Evolutionary conservation across 768 basidiomycete species (phyloP).

Genomic region (Scleroderma bovista): DNA sequence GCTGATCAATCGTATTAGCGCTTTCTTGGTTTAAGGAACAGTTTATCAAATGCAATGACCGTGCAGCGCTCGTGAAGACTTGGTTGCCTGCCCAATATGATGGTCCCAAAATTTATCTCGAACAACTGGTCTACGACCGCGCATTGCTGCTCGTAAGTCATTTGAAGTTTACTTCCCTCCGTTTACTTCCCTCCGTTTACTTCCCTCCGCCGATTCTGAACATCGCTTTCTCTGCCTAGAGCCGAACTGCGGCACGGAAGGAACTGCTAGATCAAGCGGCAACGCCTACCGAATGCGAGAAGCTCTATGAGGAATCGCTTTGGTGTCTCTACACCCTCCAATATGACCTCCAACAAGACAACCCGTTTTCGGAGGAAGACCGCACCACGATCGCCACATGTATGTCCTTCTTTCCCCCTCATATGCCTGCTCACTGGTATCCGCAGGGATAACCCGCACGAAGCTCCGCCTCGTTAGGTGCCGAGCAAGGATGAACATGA

Average conservation of each 20-base stretch:
- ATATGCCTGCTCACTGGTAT: conserved; percentile 2
- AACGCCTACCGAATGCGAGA: conserved; percentile 81
- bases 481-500: conserved; percentile 73
- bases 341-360: conserved; percentile 81
- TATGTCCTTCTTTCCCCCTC: conserved; percentile 28
- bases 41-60: conserved; percentile 92
- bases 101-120: conserved; percentile 78
- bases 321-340: conserved; percentile 92
- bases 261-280: conserved; percentile 79
- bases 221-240: conserved; percentile 41
- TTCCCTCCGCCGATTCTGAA: too few species aligned
- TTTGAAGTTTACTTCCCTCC: neutral
- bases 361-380: conserved; percentile 83
- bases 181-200: too few species aligned
- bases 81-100: conserved; percentile 82
- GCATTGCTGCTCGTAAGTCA: conserved; percentile 75
- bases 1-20: conserved; percentile 37
- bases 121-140: conserved; percentile 89
- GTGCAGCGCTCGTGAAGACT: conserved; percentile 81
- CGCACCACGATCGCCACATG: conserved; percentile 73
- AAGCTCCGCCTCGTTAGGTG: conserved; percentile 80
- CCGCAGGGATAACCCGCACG: conserved; percentile 75
- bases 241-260: conserved; percentile 86
- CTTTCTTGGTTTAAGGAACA: conserved; percentile 88
- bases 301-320: conserved; percentile 89